Evolutionary conservation across 306 rosid genomes (phyloP), one percentile per base, ranked within the genome.

Genomic region (Datisca glomerata): DNA sequence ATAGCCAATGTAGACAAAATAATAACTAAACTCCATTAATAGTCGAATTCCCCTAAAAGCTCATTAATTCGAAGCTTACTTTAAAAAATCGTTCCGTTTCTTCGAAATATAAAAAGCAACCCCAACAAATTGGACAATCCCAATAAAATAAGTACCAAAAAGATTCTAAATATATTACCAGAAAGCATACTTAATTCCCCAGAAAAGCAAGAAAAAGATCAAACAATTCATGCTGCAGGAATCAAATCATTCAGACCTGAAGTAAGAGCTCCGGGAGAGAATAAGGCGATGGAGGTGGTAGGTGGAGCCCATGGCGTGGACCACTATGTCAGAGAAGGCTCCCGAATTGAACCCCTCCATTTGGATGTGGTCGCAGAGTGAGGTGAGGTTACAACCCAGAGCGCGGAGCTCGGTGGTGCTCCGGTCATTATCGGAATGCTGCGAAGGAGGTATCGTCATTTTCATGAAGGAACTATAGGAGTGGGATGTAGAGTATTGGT

Each of bases 181-280:
- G n/a, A n/a, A n/a, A n/a, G n/a, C n/a, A n/a, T n/a, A n/a, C n/a
- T n/a, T n/a, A n/a, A n/a, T n/a, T n/a, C n/a, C n/a, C n/a, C n/a
- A n/a, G n/a, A 31, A 8, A 31, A 31, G n/a, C 36, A 31, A 8
- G 36, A 29, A 31, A 31, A 31, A 31, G n/a, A 31, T 14, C n/a
- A 31, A n/a, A n/a, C n/a, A n/a, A n/a, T n/a, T n/a, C n/a, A n/a
- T n/a, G n/a, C n/a, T 15, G n/a, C 9, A 11, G 39, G 28, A 38
- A 8, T 33, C n/a, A 41, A 40, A 41, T 19, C 16, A 39, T 20
- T 18, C 50, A 27, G 24, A 86, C 96, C 97, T 70, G 79, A 89
- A 89, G 72, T 89, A 89, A 10, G 97, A 84, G 67, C 98, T 89
- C 52, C 98, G 98, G 6, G 98, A 84, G 50, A 89, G 84, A 51